Evolutionary conservation across 1,284 basidiomycete species (phyloP).

Genomic region (Cutaneotrichosporon sp.): DNA sequence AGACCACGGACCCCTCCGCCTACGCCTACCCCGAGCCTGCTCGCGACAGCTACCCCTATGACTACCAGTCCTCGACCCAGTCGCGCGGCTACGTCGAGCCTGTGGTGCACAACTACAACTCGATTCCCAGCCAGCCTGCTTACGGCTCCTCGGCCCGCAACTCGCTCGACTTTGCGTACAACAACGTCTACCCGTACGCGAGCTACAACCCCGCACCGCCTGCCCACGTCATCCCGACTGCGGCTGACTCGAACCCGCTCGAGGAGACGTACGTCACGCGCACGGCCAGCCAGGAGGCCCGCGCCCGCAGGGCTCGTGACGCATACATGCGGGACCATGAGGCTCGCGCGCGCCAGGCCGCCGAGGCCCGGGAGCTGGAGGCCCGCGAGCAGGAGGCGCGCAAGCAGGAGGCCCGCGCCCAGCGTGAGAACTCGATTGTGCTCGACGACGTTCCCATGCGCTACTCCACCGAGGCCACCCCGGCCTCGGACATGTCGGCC

Average conservation of each 20-base stretch:
- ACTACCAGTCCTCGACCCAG: background rate
- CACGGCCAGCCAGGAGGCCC: conserved; percentile 1
- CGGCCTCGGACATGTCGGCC: background rate
- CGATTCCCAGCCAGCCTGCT: background rate
- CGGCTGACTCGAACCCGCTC: background rate
- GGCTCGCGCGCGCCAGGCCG: background rate
- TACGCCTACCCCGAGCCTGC: background rate
- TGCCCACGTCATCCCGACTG: background rate
- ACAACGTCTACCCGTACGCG: background rate
- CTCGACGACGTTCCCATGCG: background rate
- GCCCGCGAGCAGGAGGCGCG: too few relatives aligned
- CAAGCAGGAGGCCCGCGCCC: background rate
- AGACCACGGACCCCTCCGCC: background rate
- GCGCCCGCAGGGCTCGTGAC: background rate
- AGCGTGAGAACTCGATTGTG: background rate
- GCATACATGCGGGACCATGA: background rate
- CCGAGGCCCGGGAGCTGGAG: background rate
- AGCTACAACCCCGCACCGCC: background rate
- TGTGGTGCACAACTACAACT: background rate
- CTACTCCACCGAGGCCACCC: background rate
- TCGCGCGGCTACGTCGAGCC: background rate
- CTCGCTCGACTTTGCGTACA: background rate
- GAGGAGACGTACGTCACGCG: background rate
- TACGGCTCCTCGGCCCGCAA: background rate
- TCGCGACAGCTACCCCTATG: background rate